A percentile compares a stretch with the other conserved stretches of the same genome.
Evolutionary conservation across 1,139 yeast genomes (phyloP).

Genomic region (Yamadazyma blattariae): DNA sequence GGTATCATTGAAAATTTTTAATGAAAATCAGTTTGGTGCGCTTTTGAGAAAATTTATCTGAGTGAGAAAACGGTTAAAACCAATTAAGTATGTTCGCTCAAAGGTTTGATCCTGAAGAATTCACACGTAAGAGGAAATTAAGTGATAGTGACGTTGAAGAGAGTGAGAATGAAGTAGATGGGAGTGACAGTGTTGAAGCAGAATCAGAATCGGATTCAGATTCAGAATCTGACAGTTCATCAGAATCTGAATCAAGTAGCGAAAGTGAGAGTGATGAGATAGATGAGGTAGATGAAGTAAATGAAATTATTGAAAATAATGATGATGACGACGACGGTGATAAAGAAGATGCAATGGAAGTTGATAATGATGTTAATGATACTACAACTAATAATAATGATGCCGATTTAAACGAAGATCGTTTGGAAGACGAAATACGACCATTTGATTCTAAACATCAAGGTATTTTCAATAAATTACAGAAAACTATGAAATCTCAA

Average conservation of each 20-base stretch:
- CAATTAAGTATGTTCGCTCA: slow-evolving; percentile 76
- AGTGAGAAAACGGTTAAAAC: too few species aligned
- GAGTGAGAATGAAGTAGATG: slow-evolving; percentile 10
- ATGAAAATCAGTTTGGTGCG: too few species aligned
- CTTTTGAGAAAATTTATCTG: too few species aligned
- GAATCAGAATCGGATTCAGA: slow-evolving; percentile 9
- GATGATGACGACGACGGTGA: slow-evolving; percentile 14
- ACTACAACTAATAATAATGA: too few species aligned
- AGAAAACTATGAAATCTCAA: slow-evolving; percentile 2
- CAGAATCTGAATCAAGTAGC: neutral
- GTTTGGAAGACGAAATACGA: too few species aligned
- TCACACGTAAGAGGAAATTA: slow-evolving; percentile 15
- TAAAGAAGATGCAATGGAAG: neutral
- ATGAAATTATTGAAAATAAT: too few species aligned
- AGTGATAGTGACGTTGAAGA: slow-evolving; percentile 8
- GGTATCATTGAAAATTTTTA: slow-evolving; percentile 73
- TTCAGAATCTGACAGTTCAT: slow-evolving; percentile 5
- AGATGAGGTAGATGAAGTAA: slow-evolving; percentile 10
- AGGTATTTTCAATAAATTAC: slow-evolving; percentile 5
- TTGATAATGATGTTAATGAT: too few species aligned
- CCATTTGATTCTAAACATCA: too few species aligned
- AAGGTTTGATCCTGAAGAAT: slow-evolving; percentile 54
- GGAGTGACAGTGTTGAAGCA: slow-evolving; percentile 6
- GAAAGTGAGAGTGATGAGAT: slow-evolving; percentile 7
- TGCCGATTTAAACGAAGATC: too few species aligned